phyloP scores from a whole-genome alignment of 345 rosid genomes.

The Ceriops decandra region DNA sequence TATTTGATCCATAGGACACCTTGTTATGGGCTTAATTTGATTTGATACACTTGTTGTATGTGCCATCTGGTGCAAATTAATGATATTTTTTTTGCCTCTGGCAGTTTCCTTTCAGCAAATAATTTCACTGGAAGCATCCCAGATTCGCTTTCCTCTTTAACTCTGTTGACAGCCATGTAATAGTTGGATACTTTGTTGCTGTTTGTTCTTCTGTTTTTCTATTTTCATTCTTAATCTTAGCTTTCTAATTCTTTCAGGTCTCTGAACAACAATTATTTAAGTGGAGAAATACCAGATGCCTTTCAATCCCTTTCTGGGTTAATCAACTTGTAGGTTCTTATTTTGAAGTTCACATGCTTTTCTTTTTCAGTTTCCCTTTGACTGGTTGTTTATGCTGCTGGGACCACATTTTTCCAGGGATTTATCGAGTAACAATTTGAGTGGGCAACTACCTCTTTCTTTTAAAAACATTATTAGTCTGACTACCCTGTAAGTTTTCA shows the following conservation, averaged over 20 bases:
- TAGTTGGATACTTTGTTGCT: slow-evolving; percentile 9
- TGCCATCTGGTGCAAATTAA: slow-evolving; percentile 15
- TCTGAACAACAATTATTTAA: slow-evolving; percentile 63
- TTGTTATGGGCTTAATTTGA: not conserved
- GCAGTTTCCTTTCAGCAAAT: slow-evolving; percentile 93
- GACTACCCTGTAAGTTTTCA: slow-evolving; percentile 69
- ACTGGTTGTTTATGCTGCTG: slow-evolving; percentile 15
- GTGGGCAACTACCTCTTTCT: slow-evolving; percentile 79
- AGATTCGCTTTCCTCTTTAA: slow-evolving; percentile 60
- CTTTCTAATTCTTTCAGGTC: slow-evolving; percentile 57
- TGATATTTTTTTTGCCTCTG: slow-evolving; percentile 40
- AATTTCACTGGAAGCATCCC: slow-evolving; percentile 92
- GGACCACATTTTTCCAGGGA: slow-evolving; percentile 52
- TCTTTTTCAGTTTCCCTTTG: slow-evolving; percentile 7
- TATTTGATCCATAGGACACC: not conserved
- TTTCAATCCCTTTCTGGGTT: slow-evolving; percentile 59
- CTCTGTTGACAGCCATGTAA: slow-evolving; percentile 66
- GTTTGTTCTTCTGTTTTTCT: slow-evolving; percentile 5
- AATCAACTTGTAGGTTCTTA: slow-evolving; percentile 73
- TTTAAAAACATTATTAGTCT: slow-evolving; percentile 51
- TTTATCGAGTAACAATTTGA: slow-evolving; percentile 74
- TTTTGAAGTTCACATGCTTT: slow-evolving; percentile 7
- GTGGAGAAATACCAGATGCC: slow-evolving; percentile 87
- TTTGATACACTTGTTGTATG: not conserved
- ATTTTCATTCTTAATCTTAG: not conserved